These are phyloP conservation scores for Ogataea siamensis DNA, from an alignment of 805 yeast genomes.

Conservation along the genomic window DNA sequence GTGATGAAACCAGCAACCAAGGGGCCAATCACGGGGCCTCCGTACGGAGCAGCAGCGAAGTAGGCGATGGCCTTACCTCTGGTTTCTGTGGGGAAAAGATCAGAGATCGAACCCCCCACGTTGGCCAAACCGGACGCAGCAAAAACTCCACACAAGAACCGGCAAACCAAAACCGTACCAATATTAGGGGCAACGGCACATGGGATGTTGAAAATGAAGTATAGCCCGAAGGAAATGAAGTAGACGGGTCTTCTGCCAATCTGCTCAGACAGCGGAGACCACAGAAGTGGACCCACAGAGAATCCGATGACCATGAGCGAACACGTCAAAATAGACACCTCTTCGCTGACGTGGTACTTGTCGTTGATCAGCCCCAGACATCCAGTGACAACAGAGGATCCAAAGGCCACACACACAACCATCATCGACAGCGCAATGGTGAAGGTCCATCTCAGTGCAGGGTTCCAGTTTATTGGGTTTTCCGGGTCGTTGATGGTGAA, in stretches of 20 bases:
- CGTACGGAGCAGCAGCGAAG: constrained; percentile 88
- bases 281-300: constrained; percentile 78
- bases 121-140: constrained; percentile 78
- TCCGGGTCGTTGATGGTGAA: constrained; percentile 77
- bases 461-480: constrained; percentile 86
- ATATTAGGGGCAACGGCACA: constrained; percentile 83
- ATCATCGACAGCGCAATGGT: constrained; percentile 66
- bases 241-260: constrained; percentile 86
- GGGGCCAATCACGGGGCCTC: constrained; percentile 91
- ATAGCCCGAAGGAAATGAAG: constrained; percentile 68
- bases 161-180: constrained; percentile 74
- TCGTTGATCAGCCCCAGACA: constrained; percentile 69
- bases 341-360: constrained; percentile 65
- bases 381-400: constrained; percentile 88
- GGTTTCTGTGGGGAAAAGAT: constrained; percentile 75
- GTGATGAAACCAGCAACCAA: constrained; percentile 83
- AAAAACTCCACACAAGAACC: constrained; percentile 87
- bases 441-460: constrained; percentile 54
- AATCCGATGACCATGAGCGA: constrained; percentile 90
- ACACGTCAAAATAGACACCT: constrained; percentile 76
- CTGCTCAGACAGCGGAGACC: constrained; percentile 88
- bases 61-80: constrained; percentile 89
- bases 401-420: constrained; percentile 89
- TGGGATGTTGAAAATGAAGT: constrained; percentile 79
- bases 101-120: constrained; percentile 91